Conservation (phyloP, 495 filamentous ascomycete genomes). For the Xylaria curta region DNA sequence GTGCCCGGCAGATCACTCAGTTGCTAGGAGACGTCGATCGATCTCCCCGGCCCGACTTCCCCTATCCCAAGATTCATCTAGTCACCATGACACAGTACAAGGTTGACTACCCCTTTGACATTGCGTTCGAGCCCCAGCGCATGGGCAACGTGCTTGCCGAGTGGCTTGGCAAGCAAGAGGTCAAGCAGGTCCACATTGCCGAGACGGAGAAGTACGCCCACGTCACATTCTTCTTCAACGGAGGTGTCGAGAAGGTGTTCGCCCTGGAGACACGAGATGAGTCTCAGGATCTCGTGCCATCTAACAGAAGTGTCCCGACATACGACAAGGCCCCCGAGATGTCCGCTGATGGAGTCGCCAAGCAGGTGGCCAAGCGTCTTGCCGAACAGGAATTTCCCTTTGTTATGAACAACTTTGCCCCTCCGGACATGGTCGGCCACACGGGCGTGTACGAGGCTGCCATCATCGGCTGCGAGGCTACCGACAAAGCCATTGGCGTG, state of each 20-base stretch:
- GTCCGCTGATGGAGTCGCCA: constrained; percentile 85
- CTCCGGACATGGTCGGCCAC: constrained; percentile 99
- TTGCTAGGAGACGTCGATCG: constrained; percentile 89
- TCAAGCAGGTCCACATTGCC: constrained; percentile 93
- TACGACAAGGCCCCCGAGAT: constrained; percentile 98
- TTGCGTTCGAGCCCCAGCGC: constrained; percentile 91
- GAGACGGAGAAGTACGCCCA: constrained; percentile 99
- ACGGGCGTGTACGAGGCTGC: constrained; percentile 98
- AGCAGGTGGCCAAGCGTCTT: constrained; percentile 85
- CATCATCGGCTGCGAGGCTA: constrained; percentile 80
- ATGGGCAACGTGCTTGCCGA: constrained; percentile 98
- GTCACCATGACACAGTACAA: constrained; percentile 99
- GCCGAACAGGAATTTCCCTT: constrained; percentile 84
- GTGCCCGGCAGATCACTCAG: constrained; percentile 95
- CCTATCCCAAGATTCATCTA: constrained; percentile 89
- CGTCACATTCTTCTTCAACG: constrained; percentile 99
- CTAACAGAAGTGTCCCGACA: constrained; percentile 82
- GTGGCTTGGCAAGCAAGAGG: constrained; percentile 84
- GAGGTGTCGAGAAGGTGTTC: constrained; percentile 96
- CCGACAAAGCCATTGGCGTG: constrained; percentile 90
- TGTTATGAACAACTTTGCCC: constrained; percentile 99
- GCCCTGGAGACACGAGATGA: constrained; percentile 79
- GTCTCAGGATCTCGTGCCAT: constrained; percentile 63
- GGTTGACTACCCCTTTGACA: constrained; percentile 87
- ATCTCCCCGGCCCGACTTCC: constrained; percentile 87